Percentiles rank a stretch among this genome's conserved stretches.
These are phyloP conservation scores for Gryganskiella cystojenkinii DNA, from an alignment of 192 early-diverging fungal genomes.

Conservation along the genomic window DNA sequence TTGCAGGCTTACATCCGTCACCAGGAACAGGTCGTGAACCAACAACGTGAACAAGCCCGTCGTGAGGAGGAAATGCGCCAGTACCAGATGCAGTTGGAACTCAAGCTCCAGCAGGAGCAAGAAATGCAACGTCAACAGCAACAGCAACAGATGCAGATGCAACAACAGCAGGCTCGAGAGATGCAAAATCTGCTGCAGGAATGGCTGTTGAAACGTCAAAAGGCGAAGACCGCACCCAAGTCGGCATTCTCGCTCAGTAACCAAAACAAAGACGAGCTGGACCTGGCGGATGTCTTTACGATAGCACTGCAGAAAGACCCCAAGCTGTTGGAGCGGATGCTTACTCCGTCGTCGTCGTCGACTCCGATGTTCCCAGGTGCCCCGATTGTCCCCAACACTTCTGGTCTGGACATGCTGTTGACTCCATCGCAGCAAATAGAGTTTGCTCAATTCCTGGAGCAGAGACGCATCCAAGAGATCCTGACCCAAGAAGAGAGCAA, in stretches of 20 bases:
- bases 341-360: background rate
- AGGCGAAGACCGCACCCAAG: constrained; percentile 1
- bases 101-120: constrained; percentile 25
- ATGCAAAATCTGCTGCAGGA: constrained; percentile 37
- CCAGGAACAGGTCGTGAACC: constrained; percentile 27
- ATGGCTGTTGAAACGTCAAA: constrained; percentile 35
- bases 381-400: too few relatives aligned
- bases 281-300: constrained; percentile 44
- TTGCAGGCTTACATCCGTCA: constrained; percentile 39
- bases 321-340: constrained; percentile 33
- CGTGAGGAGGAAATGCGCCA: constrained; percentile 38
- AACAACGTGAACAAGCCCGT: constrained; percentile 27
- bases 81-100: constrained; percentile 39
- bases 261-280: constrained; percentile 23
- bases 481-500: constrained; percentile 32
- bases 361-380: constrained; percentile 2
- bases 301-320: constrained; percentile 47
- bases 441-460: constrained; percentile 30
- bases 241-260: constrained; percentile 15
- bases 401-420: constrained; percentile 18
- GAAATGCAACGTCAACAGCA: constrained; percentile 24
- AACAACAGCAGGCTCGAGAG: constrained; percentile 24
- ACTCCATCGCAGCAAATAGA: constrained; percentile 31
- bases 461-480: constrained; percentile 21
- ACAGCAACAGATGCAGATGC: constrained; percentile 19